These are phyloP conservation scores for Myxozyma lipomycoides DNA, from an alignment of 805 yeast genomes.

Conservation along the genomic window DNA sequence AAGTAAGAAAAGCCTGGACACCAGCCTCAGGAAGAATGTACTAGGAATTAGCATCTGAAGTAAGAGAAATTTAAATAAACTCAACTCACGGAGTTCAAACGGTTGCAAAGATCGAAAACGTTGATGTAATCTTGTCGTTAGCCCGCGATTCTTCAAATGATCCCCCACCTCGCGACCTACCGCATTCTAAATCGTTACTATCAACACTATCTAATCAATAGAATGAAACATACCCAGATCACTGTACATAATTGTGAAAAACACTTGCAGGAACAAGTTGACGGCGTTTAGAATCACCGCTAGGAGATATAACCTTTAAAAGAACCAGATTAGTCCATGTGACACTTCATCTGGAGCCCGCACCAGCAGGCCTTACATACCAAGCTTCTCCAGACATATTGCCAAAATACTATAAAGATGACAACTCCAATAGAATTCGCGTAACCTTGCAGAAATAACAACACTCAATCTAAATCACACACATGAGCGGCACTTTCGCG, in stretches of 20 bases:
- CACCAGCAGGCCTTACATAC: constrained; percentile 40
- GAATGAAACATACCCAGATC: constrained; percentile 55
- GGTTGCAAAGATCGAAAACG: constrained; percentile 93
- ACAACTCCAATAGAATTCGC: neutral
- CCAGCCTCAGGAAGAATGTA: constrained; percentile 88
- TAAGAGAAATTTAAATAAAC: neutral
- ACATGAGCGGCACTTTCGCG: too few species aligned
- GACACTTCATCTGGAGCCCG: neutral
- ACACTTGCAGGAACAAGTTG: constrained; percentile 86
- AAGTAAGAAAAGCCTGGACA: constrained; percentile 67
- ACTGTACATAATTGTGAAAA: constrained; percentile 91
- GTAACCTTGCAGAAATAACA: neutral
- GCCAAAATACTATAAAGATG: neutral
- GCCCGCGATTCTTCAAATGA: neutral
- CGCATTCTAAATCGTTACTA: constrained; percentile 26
- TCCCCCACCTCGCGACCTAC: constrained; percentile 7
- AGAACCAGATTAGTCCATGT: constrained; percentile 7
- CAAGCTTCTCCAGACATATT: constrained; percentile 49
- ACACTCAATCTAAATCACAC: too few species aligned
- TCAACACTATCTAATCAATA: neutral
- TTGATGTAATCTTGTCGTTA: constrained; percentile 80
- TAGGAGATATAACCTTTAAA: constrained; percentile 35
- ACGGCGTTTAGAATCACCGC: constrained; percentile 83
- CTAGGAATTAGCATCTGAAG: constrained; percentile 31
- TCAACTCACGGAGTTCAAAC: constrained; percentile 61